These are phyloP conservation scores for Leccinum proliferum DNA, from an alignment of 1,284 basidiomycete genomes.

Conservation along the genomic window DNA sequence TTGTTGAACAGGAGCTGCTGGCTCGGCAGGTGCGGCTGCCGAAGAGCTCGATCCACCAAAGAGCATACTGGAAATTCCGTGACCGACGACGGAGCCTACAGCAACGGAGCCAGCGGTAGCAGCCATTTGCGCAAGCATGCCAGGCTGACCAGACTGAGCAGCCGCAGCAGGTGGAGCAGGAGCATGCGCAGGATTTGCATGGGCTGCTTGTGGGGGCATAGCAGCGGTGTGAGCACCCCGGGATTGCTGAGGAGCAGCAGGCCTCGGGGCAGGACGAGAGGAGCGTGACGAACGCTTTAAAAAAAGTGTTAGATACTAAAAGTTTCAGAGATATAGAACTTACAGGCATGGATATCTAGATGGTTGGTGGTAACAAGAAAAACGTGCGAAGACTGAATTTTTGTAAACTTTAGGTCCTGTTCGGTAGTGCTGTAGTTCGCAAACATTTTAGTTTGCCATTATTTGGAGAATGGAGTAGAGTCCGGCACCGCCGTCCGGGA, in stretches of 20 bases:
- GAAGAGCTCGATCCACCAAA: conserved; percentile 59
- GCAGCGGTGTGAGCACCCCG: conserved; percentile 28
- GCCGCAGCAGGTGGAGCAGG: conserved; percentile 31
- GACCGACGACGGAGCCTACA: conserved; percentile 77
- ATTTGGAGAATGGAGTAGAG: too few relatives aligned
- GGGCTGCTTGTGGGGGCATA: conserved; percentile 31
- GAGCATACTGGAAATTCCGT: conserved; percentile 80
- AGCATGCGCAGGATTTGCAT: conserved; percentile 38
- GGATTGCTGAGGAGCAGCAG: conserved; percentile 36
- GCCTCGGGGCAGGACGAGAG: conserved; percentile 54
- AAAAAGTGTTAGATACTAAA: not conserved
- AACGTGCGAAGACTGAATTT: conserved; percentile 13
- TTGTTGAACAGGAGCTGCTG: conserved; percentile 38
- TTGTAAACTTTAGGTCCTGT: not conserved
- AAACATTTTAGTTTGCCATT: too few relatives aligned
- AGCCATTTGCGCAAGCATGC: conserved; percentile 78
- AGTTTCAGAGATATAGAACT: conserved; percentile 28
- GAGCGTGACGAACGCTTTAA: conserved; percentile 57
- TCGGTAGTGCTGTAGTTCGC: too few relatives aligned
- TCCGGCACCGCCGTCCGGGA: too few relatives aligned
- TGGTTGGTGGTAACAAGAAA: conserved; percentile 13
- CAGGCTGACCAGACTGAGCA: conserved; percentile 41
- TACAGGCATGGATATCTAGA: conserved; percentile 53
- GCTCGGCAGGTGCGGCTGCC: conserved; percentile 34
- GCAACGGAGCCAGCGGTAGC: conserved; percentile 87